Percentiles rank a stretch among this genome's conserved stretches.
These are phyloP conservation scores for Dioscorea zingiberensis DNA, from an alignment of 106 monocot genomes.

Conservation along the genomic window DNA sequence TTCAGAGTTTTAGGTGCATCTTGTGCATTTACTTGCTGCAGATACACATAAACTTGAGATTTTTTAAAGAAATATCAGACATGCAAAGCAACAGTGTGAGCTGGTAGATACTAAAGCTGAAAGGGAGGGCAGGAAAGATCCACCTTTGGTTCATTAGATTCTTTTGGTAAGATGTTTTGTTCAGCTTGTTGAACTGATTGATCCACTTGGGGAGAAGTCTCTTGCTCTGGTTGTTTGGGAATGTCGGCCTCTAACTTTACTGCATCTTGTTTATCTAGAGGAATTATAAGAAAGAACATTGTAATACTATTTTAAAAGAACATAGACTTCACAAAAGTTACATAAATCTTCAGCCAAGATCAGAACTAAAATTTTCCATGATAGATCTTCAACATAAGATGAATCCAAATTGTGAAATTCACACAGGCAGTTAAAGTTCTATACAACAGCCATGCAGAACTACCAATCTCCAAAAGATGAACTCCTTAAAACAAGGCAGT, in stretches of 20 bases:
- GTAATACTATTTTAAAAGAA: too few species aligned
- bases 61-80: background rate
- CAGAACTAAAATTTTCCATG: background rate
- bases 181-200: background rate
- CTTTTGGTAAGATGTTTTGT: background rate
- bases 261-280: slow-evolving; percentile 8
- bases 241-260: slow-evolving; percentile 2
- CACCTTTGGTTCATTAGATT: background rate
- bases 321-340: too few species aligned
- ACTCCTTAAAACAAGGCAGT: too few species aligned
- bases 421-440: background rate
- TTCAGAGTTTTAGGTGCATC: background rate
- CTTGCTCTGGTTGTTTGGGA: slow-evolving; percentile 14
- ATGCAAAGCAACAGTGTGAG: too few species aligned
- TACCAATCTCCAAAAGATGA: too few species aligned
- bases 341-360: too few species aligned
- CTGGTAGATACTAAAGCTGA: too few species aligned
- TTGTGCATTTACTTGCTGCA: background rate
- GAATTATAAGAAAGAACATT: background rate
- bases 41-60: background rate
- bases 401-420: too few species aligned
- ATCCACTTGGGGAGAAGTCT: slow-evolving; percentile 8
- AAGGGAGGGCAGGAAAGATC: background rate
- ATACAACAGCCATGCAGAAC: background rate
- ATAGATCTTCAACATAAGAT: too few species aligned